Base-by-base conservation (phyloP, 2,329 filamentous ascomycete species). In the Chalara sp. region DNA sequence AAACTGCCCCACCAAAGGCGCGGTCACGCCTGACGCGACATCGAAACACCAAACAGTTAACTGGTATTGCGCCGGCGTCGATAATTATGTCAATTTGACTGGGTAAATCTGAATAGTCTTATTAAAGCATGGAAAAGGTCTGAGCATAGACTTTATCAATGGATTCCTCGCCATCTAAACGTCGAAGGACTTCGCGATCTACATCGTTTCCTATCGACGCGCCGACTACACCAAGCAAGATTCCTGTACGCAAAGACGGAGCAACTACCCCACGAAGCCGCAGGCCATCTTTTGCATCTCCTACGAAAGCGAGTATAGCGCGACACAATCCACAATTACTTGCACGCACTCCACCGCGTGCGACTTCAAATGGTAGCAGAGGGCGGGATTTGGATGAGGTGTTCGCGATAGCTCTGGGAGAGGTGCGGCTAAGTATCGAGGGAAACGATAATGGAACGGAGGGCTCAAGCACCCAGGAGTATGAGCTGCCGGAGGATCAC, bases 271-370 rank as follows among this genome's bases (percentile, higher is more conserved):
- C 35, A 13, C 64, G 66, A 39, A 56, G 64, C 6, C 59, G 63
- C 44, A 74, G 74, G 1, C 75, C 78, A 1, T 85, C 82, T 1
- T 86, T 82, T 61, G 79, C 79, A 49, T 85, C 83, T n/a, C 83
- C 84, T 0, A 86, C 83, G 0, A 80, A 75, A 62, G 75, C 83
- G 10, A 87, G 81, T 59, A 67, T 86, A 11, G 72, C 81, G 51
- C 76, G 79, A 56, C 76, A 79, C 45, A 79, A 85, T 54, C 79
- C 82, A 0, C 75, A 81, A 8, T 70, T 83, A 6, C 66, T 83
- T 33, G 69, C 73, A 50, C 71, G 74, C 56, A 64, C 60, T 8
- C 43, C 50, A 21, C 61, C 60, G 7, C 53, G 61, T 21, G 61
- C 58, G 69, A 61, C 59, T 69, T 50, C 62, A 68, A 59, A 58